Evolutionary conservation across 2,329 filamentous ascomycete species (phyloP).

Genomic region (Plenodomus biglobosus): DNA sequence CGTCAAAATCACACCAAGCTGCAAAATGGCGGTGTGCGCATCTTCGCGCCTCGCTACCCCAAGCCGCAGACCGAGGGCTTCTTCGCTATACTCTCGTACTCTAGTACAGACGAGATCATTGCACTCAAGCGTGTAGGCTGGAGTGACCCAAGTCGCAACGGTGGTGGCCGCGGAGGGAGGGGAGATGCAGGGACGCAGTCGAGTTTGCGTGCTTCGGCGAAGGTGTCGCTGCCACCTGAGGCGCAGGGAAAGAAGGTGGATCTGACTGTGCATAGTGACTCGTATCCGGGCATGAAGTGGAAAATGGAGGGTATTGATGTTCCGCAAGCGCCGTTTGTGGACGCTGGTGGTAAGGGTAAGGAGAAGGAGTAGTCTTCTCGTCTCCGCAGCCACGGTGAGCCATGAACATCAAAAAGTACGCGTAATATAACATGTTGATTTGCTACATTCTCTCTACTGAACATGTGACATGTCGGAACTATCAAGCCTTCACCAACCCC

Average conservation of each 20-base stretch:
- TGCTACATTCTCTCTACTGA: no score
- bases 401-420: neutral
- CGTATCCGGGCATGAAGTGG: slow-evolving; percentile 77
- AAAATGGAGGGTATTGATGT: slow-evolving; percentile 55
- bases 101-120: slow-evolving; percentile 71
- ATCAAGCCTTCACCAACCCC: slow-evolving; percentile 26
- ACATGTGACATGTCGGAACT: no score
- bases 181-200: slow-evolving; percentile 20
- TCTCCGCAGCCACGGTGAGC: neutral
- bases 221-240: slow-evolving; percentile 62
- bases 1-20: slow-evolving; percentile 61
- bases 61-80: slow-evolving; percentile 94
- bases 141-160: slow-evolving; percentile 46
- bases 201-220: slow-evolving; percentile 57
- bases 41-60: slow-evolving; percentile 86
- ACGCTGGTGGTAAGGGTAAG: slow-evolving; percentile 32
- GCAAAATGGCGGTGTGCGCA: slow-evolving; percentile 60
- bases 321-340: slow-evolving; percentile 43
- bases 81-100: slow-evolving; percentile 77
- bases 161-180: slow-evolving; percentile 6
- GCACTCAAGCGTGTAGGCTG: slow-evolving; percentile 86
- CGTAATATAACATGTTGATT: no score
- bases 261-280: slow-evolving; percentile 80
- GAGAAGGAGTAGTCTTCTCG: slow-evolving; percentile 7
- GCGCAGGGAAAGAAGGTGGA: slow-evolving; percentile 64